A percentile compares a stretch with the other conserved stretches of the same genome.
Evolutionary conservation across 73 alveolate species (phyloP).

Genomic region (Paraurostyla sp.): DNA sequence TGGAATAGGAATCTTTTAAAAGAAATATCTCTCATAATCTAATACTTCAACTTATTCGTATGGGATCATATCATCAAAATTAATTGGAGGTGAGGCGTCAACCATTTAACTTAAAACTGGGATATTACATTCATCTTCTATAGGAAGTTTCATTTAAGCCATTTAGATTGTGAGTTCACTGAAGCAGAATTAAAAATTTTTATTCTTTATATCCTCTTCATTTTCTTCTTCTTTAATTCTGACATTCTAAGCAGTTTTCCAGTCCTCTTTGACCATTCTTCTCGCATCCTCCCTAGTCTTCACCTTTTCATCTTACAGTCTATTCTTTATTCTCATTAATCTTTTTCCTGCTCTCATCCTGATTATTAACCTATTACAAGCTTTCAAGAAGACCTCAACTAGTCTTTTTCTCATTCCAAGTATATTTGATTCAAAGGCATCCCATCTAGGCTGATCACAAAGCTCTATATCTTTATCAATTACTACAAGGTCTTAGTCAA

Average conservation of each 20-base stretch:
- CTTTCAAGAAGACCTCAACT: slow-evolving; percentile 83
- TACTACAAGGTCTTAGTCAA: slow-evolving; percentile 85
- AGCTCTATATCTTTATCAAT: slow-evolving; percentile 80
- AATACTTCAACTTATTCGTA: slow-evolving; percentile 60
- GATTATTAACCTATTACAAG: slow-evolving; percentile 79
- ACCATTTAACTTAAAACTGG: slow-evolving; percentile 41
- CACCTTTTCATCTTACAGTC: slow-evolving; percentile 74
- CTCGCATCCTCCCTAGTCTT: slow-evolving; percentile 84
- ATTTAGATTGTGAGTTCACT: background rate
- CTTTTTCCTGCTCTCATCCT: slow-evolving; percentile 90
- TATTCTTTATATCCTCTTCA: slow-evolving; percentile 46
- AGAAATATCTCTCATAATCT: slow-evolving; percentile 61
- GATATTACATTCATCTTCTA: slow-evolving; percentile 61
- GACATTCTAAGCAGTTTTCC: slow-evolving; percentile 90
- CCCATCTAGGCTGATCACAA: slow-evolving; percentile 85
- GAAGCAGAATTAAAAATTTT: slow-evolving; percentile 44
- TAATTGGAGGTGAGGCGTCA: slow-evolving; percentile 66
- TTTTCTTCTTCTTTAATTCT: slow-evolving; percentile 79
- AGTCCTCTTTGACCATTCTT: slow-evolving; percentile 89
- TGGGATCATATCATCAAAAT: slow-evolving; percentile 69
- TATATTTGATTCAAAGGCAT: slow-evolving; percentile 85
- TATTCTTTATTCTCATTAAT: slow-evolving; percentile 74
- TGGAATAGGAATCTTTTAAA: slow-evolving; percentile 45
- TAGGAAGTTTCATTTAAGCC: slow-evolving; percentile 53
- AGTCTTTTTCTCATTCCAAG: slow-evolving; percentile 86